Evolutionary conservation across 768 basidiomycete species (phyloP), one percentile per base, ranked within the genome.

Genomic region (Tulasnella sp.): DNA sequence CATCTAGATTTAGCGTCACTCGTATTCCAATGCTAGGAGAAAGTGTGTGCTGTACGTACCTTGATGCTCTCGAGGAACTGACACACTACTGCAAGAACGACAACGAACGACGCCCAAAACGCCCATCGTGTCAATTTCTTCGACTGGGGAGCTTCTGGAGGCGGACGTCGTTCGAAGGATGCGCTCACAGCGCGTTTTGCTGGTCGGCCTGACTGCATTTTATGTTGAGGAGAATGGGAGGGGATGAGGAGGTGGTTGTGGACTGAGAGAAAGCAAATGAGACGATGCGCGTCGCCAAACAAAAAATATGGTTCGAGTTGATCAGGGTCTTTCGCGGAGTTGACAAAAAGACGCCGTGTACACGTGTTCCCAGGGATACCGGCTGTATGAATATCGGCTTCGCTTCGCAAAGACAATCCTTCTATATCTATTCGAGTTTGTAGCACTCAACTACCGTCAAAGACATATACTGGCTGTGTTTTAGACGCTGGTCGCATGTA

Each of bases 61-160:
- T 78, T 79, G 69, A 80, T 77, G 47, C 74, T 75, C 64, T 80
- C 78, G 37, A 77, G 64, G 40, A 72, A 77, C 0, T 62, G 35
- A 72, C 72, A 78, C 3, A 76, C 22, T 6, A 73, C 73, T 1
- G 74, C 70, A 34, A 78, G 22, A 29, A 76, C 63, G 63, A 64
- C 63, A 19, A 64, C 11, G 3, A 64, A 5, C 47, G 63, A 64
- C 32, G 63, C 34, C 63, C 47, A 52, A 52, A 22, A n/a, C 9
- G 47, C 47, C 47, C 47, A 52, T 52, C 47, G 47, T n/a, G 14
- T 52, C n/a, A 52, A 52, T 52, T 52, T 52, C 17, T 52, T 52
- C 47, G 47, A 19, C 26, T 52, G 47, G 3, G 47, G 47, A 22
- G 47, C 47, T 52, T 22, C n/a, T 52, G 47, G n/a, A 52, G 47